A percentile compares a stretch with the other conserved stretches of the same genome.
phyloP scores from a whole-genome alignment of 768 basidiomycete species.

The Chalciporus piperatus region DNA sequence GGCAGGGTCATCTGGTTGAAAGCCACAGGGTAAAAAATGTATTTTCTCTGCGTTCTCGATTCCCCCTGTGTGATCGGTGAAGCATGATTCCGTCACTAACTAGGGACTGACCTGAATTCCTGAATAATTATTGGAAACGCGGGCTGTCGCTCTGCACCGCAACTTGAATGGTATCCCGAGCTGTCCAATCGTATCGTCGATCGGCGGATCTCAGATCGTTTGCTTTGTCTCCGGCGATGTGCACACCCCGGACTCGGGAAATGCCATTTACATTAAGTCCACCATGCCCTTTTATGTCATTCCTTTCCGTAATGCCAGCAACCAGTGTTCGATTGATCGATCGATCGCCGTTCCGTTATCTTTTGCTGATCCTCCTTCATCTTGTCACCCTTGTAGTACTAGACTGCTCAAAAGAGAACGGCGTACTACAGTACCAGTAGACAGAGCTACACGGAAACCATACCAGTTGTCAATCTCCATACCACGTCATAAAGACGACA shows the following conservation, averaged over 20 bases:
- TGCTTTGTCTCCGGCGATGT: constrained; percentile 31
- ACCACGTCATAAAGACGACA: not conserved
- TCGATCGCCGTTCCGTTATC: not conserved
- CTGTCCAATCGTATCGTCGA: constrained; percentile 8
- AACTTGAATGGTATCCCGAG: too few species aligned
- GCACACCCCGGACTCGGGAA: constrained; percentile 31
- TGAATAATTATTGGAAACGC: too few species aligned
- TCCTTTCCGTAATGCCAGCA: not conserved
- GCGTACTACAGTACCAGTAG: not conserved
- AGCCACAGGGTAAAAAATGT: too few species aligned
- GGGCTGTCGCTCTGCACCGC: too few species aligned
- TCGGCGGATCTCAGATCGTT: constrained; percentile 32
- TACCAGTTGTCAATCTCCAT: not conserved
- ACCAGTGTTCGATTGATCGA: not conserved
- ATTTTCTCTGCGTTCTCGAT: too few species aligned
- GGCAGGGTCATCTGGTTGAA: too few species aligned
- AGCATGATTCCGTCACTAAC: not conserved
- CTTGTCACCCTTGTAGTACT: not conserved
- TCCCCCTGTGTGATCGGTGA: not conserved
- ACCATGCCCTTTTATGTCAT: not conserved
- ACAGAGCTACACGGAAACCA: not conserved
- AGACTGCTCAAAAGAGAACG: not conserved
- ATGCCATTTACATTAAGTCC: constrained; percentile 16
- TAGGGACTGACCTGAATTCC: not conserved
- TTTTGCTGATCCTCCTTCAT: not conserved